phyloP scores from a whole-genome alignment of 139 green algal species.

The Coelastrella sp. region DNA sequence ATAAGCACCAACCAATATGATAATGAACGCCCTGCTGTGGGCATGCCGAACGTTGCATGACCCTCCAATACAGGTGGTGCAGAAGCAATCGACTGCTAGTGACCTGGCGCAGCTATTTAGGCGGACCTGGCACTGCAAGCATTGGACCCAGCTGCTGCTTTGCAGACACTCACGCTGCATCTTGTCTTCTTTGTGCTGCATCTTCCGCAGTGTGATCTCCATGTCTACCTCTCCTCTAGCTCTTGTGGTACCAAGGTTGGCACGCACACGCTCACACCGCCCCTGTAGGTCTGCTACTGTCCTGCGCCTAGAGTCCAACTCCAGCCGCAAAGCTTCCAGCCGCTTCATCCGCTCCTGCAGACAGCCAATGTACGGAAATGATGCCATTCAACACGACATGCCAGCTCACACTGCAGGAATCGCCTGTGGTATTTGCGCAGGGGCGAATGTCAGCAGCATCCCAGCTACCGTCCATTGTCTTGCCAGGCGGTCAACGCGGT shows the following conservation, averaged over 20 bases:
- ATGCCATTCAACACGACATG: not conserved
- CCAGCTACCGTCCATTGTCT: too few species aligned
- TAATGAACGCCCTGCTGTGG: not conserved
- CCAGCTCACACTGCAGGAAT: too few species aligned
- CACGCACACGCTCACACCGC: constrained; percentile 55
- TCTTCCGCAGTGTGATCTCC: constrained; percentile 66
- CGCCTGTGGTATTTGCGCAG: too few species aligned
- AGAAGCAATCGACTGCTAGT: too few species aligned
- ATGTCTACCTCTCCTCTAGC: constrained; percentile 80
- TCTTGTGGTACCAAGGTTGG: constrained; percentile 65
- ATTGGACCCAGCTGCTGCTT: not conserved
- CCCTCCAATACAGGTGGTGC: not conserved
- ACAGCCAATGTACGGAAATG: not conserved
- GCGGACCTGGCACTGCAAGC: too few species aligned
- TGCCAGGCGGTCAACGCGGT: too few species aligned
- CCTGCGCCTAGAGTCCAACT: constrained; percentile 88
- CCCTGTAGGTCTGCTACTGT: constrained; percentile 82
- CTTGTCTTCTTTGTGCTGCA: constrained; percentile 88
- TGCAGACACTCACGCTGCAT: constrained; percentile 64
- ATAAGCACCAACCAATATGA: not conserved
- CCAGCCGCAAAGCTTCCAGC: constrained; percentile 84
- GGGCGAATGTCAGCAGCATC: too few species aligned
- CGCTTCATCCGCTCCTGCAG: constrained; percentile 76
- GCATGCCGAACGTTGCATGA: not conserved
- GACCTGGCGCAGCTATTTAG: too few species aligned